These are phyloP conservation scores for Lactifluus hygrophoroides DNA, from an alignment of 768 basidiomycete genomes.

Conservation along the genomic window DNA sequence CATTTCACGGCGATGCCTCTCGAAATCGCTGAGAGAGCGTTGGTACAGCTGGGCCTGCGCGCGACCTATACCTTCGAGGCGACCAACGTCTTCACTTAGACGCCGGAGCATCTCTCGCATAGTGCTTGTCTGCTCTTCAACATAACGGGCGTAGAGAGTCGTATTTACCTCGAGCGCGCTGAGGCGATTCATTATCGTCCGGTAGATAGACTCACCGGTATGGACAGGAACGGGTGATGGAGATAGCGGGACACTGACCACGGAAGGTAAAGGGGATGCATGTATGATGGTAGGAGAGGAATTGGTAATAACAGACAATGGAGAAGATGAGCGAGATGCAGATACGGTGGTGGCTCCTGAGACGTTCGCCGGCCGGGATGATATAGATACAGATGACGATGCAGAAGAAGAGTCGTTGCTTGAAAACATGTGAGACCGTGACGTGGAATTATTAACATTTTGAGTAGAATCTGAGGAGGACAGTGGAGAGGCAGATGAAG, in stretches of 20 bases:
- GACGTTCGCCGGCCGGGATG: neutral
- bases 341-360: neutral
- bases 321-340: conserved; percentile 1
- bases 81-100: conserved; percentile 69
- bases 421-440: neutral
- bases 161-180: conserved; percentile 80
- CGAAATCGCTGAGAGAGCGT: conserved; percentile 57
- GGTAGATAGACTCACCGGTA: conserved; percentile 80
- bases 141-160: conserved; percentile 73
- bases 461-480: neutral
- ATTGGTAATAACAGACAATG: neutral
- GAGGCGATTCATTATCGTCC: conserved; percentile 91
- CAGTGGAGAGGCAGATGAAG: neutral
- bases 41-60: conserved; percentile 62
- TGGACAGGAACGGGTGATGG: conserved; percentile 21
- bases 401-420: neutral
- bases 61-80: conserved; percentile 64
- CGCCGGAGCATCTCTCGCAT: conserved; percentile 67
- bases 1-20: conserved; percentile 53
- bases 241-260: conserved; percentile 6
- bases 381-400: conserved; percentile 13
- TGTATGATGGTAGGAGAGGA: conserved; percentile 16
- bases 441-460: neutral
- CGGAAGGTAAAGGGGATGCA: neutral
- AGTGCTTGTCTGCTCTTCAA: conserved; percentile 79